Conservation (phyloP, 495 filamentous ascomycete genomes). For the Pseudevernia furfuracea region DNA sequence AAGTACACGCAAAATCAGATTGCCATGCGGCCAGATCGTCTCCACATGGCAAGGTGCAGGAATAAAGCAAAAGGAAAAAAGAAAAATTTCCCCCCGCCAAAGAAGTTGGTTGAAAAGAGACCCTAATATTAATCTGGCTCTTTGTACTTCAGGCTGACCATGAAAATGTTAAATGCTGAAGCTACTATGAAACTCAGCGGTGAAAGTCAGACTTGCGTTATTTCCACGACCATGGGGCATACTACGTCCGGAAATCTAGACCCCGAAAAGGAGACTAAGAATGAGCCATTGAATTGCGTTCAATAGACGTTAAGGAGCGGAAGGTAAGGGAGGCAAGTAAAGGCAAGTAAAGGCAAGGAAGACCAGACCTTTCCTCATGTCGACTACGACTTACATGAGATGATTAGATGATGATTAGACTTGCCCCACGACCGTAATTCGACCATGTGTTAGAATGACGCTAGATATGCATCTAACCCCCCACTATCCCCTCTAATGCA, state of each 20-base stretch:
- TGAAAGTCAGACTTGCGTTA: background rate
- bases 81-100: no score
- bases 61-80: no score
- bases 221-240: no score
- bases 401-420: background rate
- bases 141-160: background rate
- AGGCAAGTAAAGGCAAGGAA: background rate
- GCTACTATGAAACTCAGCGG: background rate
- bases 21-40: background rate
- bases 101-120: no score
- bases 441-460: background rate
- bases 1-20: background rate
- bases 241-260: background rate
- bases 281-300: background rate
- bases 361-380: background rate
- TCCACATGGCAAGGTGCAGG: background rate
- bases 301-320: background rate
- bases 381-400: background rate
- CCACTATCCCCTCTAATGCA: background rate
- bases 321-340: background rate
- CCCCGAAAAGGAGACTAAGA: background rate
- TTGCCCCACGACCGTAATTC: no score
- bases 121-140: background rate
- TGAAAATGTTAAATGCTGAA: background rate
- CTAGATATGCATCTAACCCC: background rate